Evolutionary conservation across 768 basidiomycete species (phyloP), one percentile per base, ranked within the genome.

Genomic region (Heimioporus sp.): DNA sequence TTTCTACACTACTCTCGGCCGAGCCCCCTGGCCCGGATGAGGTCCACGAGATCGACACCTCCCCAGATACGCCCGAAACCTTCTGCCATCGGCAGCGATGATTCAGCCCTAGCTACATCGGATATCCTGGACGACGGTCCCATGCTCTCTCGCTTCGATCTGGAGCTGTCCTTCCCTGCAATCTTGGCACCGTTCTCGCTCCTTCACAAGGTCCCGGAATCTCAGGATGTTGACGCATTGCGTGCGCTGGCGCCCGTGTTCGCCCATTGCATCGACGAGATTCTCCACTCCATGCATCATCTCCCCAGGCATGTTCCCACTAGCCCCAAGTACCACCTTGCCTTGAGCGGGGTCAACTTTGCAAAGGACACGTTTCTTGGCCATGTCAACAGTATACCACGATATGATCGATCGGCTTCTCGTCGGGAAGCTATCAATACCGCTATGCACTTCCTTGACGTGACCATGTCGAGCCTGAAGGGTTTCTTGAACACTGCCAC

Each of bases 91-190:
- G 32, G 47, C 42, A 70, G 64, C 42, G 54, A 63, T n/a, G 60
- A 66, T 10, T 56, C 63, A n/a, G 58, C 55, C 1, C 59, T 65
- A 11, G 50, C 70, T 16, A 61, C 60, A 0, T 65, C 70, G 5
- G 38, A 40, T 9, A 34, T 53, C 13, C 20, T 52, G 8, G 46
- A 40, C 30, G 43, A 49, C 17, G 42, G 45, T 15, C 21, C 56
- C 42, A 32, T 28, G 6, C 12, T 46, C 43, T 52, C 62, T 17
- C 58, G 43, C 9, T 72, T 70, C 48, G 51, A 67, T 36, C 61
- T 75, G 19, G 67, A 71, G 21, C 63, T 52, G 36, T 64, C 68
- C 7, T 75, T 73, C 51, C 72, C 74, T 1, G 70, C 72, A 1
- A 70, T 76, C 47, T 43, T 72, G 46, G 51, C 53, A 13, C 61